Percentiles rank a stretch among this genome's conserved stretches.
Conservation (phyloP, 2,329 filamentous ascomycete species). For the Pseudogymnoascus sp. region DNA sequence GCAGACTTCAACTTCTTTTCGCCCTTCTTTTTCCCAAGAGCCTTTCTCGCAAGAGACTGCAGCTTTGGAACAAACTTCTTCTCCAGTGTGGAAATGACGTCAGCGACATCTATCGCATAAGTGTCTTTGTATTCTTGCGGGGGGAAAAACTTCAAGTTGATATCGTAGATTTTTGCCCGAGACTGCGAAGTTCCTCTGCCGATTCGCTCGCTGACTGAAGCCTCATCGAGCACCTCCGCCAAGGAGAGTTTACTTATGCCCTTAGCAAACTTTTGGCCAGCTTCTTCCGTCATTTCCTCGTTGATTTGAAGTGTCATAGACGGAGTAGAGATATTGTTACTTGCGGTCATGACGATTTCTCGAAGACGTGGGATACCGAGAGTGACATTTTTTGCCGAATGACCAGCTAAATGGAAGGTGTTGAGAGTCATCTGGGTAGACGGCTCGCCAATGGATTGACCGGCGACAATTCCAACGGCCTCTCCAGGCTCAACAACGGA, state of each 20-base stretch:
- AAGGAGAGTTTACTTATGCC: constrained; percentile 80
- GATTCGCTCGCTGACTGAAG: constrained; percentile 70
- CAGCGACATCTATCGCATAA: constrained; percentile 71
- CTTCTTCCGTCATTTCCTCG: constrained; percentile 57
- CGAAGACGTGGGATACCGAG: constrained; percentile 93
- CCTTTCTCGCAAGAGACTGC: constrained; percentile 60
- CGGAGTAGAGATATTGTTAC: constrained; percentile 79
- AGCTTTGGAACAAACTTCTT: constrained; percentile 67
- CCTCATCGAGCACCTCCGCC: constrained; percentile 73
- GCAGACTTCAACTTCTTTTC: constrained; percentile 45
- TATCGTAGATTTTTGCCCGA: constrained; percentile 76
- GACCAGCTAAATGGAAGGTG: constrained; percentile 98
- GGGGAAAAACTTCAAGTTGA: constrained; percentile 77
- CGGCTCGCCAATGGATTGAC: constrained; percentile 92
- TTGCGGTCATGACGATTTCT: constrained; percentile 98
- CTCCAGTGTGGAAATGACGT: constrained; percentile 76
- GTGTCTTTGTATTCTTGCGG: constrained; percentile 73
- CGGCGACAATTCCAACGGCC: constrained; percentile 92
- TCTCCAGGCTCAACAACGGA: constrained; percentile 92
- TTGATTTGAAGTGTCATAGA: constrained; percentile 78
- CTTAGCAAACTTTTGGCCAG: constrained; percentile 78
- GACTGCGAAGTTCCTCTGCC: constrained; percentile 59
- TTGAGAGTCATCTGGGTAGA: constrained; percentile 99
- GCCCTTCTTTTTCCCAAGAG: constrained; percentile 75
- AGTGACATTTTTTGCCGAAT: constrained; percentile 97